A percentile compares a stretch with the other conserved stretches of the same genome.
Evolutionary conservation across 768 basidiomycete genomes (phyloP).

Genomic region (Austroboletus eburneus): DNA sequence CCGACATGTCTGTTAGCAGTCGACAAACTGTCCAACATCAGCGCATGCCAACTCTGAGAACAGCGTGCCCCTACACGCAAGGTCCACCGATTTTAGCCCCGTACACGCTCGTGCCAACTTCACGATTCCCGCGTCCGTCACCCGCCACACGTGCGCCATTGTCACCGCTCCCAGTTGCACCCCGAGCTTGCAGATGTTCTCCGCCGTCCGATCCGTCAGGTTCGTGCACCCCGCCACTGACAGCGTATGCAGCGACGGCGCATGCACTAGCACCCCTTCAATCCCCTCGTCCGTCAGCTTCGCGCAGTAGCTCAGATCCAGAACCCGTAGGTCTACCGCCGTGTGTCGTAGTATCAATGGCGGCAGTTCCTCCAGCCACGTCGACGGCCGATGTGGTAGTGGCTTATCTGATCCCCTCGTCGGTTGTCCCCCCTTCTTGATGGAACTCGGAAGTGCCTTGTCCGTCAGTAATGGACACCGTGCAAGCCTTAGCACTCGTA

Average conservation of each 20-base stretch:
- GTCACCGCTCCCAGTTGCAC: constrained; percentile 75
- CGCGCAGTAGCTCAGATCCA: constrained; percentile 74
- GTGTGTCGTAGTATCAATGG: constrained; percentile 59
- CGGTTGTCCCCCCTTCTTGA: constrained; percentile 32
- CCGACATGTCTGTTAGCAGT: constrained; percentile 77
- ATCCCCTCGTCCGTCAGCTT: constrained; percentile 72
- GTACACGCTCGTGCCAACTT: constrained; percentile 66
- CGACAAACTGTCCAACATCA: constrained; percentile 60
- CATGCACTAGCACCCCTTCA: constrained; percentile 69
- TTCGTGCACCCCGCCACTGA: constrained; percentile 72
- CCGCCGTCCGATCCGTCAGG: constrained; percentile 69
- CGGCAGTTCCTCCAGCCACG: constrained; percentile 59
- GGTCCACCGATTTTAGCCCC: constrained; percentile 75
- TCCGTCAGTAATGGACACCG: constrained; percentile 77
- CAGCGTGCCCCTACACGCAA: constrained; percentile 63
- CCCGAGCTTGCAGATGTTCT: constrained; percentile 66
- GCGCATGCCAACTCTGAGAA: constrained; percentile 6
- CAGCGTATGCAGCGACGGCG: constrained; percentile 71
- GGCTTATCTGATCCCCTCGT: constrained; percentile 41
- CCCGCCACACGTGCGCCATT: constrained; percentile 71
- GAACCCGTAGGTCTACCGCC: constrained; percentile 69
- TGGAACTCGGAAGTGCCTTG: constrained; percentile 63
- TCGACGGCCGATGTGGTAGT: constrained; percentile 50
- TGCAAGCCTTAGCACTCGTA: constrained; percentile 72
- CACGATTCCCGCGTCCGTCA: constrained; percentile 76